Conservation (phyloP, 441 rosid genomes). For the Populus tomentosa region DNA sequence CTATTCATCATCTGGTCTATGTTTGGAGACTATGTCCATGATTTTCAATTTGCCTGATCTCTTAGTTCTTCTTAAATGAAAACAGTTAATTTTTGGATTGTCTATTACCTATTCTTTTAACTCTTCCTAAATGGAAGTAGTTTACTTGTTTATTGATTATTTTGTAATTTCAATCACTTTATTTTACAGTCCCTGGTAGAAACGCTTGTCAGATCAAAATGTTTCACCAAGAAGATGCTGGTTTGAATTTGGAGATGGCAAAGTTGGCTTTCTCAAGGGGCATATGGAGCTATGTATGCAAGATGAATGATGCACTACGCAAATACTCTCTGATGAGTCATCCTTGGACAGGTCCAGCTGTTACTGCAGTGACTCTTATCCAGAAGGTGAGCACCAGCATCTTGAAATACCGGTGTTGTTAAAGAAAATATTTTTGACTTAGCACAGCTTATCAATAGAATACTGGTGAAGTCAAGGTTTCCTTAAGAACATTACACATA, state of each 20-base stretch:
- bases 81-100: background rate
- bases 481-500: background rate
- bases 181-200: slow-evolving; percentile 64
- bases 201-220: slow-evolving; percentile 88
- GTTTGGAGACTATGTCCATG: background rate
- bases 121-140: background rate
- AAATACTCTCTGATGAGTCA: slow-evolving; percentile 33
- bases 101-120: background rate
- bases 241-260: slow-evolving; percentile 83
- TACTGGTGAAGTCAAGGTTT: background rate
- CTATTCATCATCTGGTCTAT: background rate
- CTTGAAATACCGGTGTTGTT: background rate
- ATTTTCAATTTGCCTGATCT: background rate
- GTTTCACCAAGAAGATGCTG: too few species aligned
- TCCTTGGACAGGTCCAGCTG: slow-evolving; percentile 31
- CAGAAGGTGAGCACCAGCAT: slow-evolving; percentile 50
- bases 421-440: background rate
- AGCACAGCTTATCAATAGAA: background rate
- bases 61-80: background rate
- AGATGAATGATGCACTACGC: slow-evolving; percentile 81
- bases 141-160: background rate
- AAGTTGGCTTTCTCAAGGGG: slow-evolving; percentile 85
- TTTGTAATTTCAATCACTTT: slow-evolving; percentile 3
- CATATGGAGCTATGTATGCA: slow-evolving; percentile 85
- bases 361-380: slow-evolving; percentile 51